Base-by-base conservation (phyloP, 2,329 filamentous ascomycete genomes). In the Nigrograna mackinnonii region DNA sequence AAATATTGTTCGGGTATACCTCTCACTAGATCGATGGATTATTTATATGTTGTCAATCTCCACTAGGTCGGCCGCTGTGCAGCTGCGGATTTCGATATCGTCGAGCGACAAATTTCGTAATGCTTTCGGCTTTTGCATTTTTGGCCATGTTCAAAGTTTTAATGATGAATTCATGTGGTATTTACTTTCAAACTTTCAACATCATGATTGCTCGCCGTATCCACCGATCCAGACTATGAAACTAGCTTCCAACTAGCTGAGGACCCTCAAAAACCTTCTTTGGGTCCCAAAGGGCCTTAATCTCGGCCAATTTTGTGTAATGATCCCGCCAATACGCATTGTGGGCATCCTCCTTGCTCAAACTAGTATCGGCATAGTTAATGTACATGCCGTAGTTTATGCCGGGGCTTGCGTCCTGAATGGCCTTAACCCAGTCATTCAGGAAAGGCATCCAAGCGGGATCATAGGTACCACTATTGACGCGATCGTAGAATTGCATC, bases 321-420 rank as follows among this genome's bases (percentile, higher is more conserved):
- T 67, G 55, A 2, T 49, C 49, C 5, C 69, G 57, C 54, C 70
- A 79, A 55, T 79, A 78, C 43, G 69, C 60, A 21, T 67, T 49
- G 50, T 75, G 69, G 4, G 76, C 76, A 22, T 68, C 65, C 1
- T 64, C 62, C 22, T 65, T 64, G 35, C 63, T 66, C 50, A 79
- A 57, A 28, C 62, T 68, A 6, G 74, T 66, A 57, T 79, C 76
- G 14, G 73, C 70, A 48, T 79, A 79, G 58, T 79, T 79, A 52
- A 73, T 70, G 52, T 79, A 79, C 62, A 72, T 72, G 16, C 71
- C 73, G 61, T 67, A 73, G 21, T 67, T 52, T 21, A 39, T 41
- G 2, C 37, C 46, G 1, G 46, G 41, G 6, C 46, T 57, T 17
- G 57, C 57, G 34, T 56, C 44, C 11, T 43, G 57, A 37, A 69